These are phyloP conservation scores for Lepiota venenata DNA, from an alignment of 768 basidiomycete species.

Conservation along the genomic window DNA sequence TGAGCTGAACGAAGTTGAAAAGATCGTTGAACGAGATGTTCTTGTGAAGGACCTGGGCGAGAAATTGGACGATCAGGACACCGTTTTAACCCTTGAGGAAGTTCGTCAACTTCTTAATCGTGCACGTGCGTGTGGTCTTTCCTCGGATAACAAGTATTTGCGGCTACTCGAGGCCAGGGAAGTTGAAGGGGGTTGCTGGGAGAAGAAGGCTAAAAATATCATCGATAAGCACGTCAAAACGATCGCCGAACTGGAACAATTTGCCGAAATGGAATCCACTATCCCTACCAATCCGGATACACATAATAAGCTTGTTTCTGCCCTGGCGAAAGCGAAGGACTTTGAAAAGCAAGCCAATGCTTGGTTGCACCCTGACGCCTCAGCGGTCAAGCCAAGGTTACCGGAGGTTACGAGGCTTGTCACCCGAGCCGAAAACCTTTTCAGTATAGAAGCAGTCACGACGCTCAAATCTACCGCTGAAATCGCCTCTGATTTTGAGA, in stretches of 20 bases:
- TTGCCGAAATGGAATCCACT: conserved; percentile 58
- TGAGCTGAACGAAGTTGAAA: conserved; percentile 74
- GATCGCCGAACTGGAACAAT: conserved; percentile 72
- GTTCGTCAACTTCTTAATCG: conserved; percentile 70
- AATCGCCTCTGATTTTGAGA: conserved; percentile 76
- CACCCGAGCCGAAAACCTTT: conserved; percentile 73
- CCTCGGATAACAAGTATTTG: conserved; percentile 62
- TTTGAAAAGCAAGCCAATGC: conserved; percentile 75
- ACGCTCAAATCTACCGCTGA: conserved; percentile 69
- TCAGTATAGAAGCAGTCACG: conserved; percentile 59
- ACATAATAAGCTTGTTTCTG: conserved; percentile 59
- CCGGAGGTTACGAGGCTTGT: conserved; percentile 69
- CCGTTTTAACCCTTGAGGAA: conserved; percentile 65
- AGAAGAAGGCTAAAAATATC: conserved; percentile 60
- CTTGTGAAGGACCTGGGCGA: conserved; percentile 74
- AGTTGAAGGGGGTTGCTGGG: conserved; percentile 74
- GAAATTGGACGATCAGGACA: conserved; percentile 61
- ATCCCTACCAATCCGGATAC: conserved; percentile 71
- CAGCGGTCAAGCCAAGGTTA: conserved; percentile 55
- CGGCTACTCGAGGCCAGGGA: conserved; percentile 61
- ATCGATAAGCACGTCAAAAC: conserved; percentile 71
- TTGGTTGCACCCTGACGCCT: conserved; percentile 61
- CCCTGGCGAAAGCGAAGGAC: conserved; percentile 69
- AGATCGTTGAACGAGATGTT: conserved; percentile 76
- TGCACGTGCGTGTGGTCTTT: conserved; percentile 64